Percentiles rank a stretch among this genome's conserved stretches.
phyloP scores from a whole-genome alignment of 768 basidiomycete genomes.

The Boletus pseudopeckii region DNA sequence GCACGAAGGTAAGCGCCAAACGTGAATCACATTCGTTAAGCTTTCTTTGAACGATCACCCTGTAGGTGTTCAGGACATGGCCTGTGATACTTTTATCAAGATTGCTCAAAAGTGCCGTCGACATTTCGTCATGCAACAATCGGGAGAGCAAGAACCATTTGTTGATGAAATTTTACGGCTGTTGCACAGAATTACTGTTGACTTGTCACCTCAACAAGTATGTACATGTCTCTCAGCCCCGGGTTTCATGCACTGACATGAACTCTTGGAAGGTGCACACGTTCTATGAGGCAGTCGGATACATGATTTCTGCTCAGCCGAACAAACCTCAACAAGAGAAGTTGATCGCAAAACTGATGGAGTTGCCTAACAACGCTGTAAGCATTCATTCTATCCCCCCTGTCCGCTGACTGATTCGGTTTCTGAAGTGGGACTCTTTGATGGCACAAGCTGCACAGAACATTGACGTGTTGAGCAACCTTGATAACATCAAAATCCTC shows the following conservation, averaged over 20 bases:
- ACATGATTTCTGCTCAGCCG: slow-evolving; percentile 99
- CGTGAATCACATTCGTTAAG: not conserved
- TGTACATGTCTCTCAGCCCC: not conserved
- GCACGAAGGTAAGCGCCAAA: slow-evolving; percentile 68
- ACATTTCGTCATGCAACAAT: slow-evolving; percentile 98
- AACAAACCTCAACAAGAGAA: slow-evolving; percentile 97
- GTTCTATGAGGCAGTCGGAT: slow-evolving; percentile 98
- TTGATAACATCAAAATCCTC: slow-evolving; percentile 95
- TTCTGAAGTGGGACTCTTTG: slow-evolving; percentile 84
- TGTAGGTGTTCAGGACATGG: slow-evolving; percentile 98
- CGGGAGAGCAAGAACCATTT: slow-evolving; percentile 95
- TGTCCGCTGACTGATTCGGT: not conserved
- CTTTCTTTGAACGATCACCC: not conserved
- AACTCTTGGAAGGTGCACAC: slow-evolving; percentile 67
- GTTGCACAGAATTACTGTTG: slow-evolving; percentile 90
- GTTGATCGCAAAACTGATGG: slow-evolving; percentile 93
- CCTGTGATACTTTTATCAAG: slow-evolving; percentile 99
- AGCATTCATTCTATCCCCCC: slow-evolving; percentile 26
- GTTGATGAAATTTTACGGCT: slow-evolving; percentile 94
- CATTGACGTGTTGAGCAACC: slow-evolving; percentile 85
- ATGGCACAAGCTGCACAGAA: slow-evolving; percentile 94
- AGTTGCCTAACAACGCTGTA: slow-evolving; percentile 93
- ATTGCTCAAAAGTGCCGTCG: slow-evolving; percentile 98
- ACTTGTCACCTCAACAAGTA: slow-evolving; percentile 85
- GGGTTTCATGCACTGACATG: slow-evolving; percentile 8